Conservation (phyloP, 2,329 filamentous ascomycete genomes). For the Blastomyces emzantsi region DNA sequence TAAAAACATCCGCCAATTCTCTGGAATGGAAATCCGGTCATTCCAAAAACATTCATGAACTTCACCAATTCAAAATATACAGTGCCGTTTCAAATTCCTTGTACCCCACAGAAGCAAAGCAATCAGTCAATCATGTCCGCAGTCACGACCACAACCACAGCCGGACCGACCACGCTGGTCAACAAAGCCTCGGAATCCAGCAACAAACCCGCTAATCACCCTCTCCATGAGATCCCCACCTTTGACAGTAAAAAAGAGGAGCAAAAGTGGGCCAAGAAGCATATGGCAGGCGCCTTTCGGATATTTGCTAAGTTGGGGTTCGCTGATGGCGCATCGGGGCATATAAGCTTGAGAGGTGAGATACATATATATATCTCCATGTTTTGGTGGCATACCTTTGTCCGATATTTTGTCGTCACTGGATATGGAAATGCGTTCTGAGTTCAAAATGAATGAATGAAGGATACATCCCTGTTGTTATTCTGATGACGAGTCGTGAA, state of each 20-base stretch:
- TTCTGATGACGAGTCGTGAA: no score
- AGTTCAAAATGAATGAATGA: background rate
- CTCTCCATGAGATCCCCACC: slow-evolving; percentile 14
- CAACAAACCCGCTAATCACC: background rate
- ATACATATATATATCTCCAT: background rate
- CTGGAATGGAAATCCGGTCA: background rate
- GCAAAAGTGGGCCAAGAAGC: slow-evolving; percentile 30
- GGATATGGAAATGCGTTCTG: no score
- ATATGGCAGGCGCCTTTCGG: slow-evolving; percentile 41
- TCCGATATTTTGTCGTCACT: no score
- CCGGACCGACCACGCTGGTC: background rate
- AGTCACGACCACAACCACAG: background rate
- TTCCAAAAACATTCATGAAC: no score
- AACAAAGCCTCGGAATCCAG: background rate
- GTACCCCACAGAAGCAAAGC: background rate
- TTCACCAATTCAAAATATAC: background rate
- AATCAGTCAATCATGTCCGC: background rate
- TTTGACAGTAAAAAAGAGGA: slow-evolving; percentile 27
- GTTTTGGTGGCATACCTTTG: background rate
- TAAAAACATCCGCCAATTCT: background rate
- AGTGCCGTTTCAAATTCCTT: no score
- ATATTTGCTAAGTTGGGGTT: slow-evolving; percentile 41
- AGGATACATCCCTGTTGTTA: background rate
- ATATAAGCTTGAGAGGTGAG: slow-evolving; percentile 32
- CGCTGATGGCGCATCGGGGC: slow-evolving; percentile 40